Evolutionary conservation across 2,329 filamentous ascomycete genomes (phyloP), one percentile per base, ranked within the genome.

Genomic region (Colletotrichum karsti): DNA sequence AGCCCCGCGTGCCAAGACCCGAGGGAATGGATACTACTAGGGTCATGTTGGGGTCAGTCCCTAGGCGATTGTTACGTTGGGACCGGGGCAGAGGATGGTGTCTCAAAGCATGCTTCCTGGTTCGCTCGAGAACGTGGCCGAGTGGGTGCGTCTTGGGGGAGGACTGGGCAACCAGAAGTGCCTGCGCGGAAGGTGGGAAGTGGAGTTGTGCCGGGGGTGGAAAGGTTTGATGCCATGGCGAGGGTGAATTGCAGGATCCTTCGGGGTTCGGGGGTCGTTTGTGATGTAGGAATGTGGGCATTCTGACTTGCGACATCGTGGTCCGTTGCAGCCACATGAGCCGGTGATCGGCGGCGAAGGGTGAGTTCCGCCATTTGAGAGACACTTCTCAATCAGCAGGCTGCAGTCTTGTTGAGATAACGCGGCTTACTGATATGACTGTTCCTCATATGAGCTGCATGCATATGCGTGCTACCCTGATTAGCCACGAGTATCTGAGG

Each of bases 1-100:
- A 65, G 48, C 65, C 61, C 65, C 65, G 65, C 65, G 60, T 68
- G 65, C 64, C 65, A 68, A 68, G 65, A 37, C 53, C 65, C 65
- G 65, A 68, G 65, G 65, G 60, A 65, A 68, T 54, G 65, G 65
- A 65, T 53, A 58, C 18, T 53, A 51, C 65, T 68, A 60, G 53
- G 65, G 37, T 30, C 28, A 22, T 46, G 18, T 48, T 65, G 59
- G 64, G 64, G 51, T 63, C 33, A 30, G 26, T 13, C 12, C 2
- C 26, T 26, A 63, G 59, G 42, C 18, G 50, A 59, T 37, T 41
- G 46, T 53, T 64, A 35, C n/a, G 61, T 64, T 42, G 54, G 65
- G 60, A 58, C 46, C 44, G 39, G 60, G 54, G 30, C 20, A 30
- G 37, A 56, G 46, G 46, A 59, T 18, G 15, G 46, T 58, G 51